Evolutionary conservation across 1,139 yeast genomes (phyloP), one percentile per base, ranked within the genome.

Genomic region (Yamadazyma triangularis): DNA sequence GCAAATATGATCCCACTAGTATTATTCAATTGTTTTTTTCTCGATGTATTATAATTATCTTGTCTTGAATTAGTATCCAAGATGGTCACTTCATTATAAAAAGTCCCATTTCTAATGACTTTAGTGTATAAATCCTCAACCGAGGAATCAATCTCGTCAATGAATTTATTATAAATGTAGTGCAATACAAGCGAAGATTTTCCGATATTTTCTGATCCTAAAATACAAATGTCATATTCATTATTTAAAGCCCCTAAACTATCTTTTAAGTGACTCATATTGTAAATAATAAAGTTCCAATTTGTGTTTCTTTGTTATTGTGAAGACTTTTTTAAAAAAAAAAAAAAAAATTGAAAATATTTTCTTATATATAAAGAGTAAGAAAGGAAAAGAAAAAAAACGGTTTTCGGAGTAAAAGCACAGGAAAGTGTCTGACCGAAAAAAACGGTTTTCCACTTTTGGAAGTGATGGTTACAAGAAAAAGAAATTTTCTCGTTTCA

Each of bases 121-220:
- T 62, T 62, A 26, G 56, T 47, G 40, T 60, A 58, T 16, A 60
- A 36, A 29, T 62, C 65, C 34, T 59, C 66, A 3, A 45, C 43
- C 11, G 44, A 38, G 7, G 50, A 38, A 13, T 59, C 64, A 5
- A 43, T 30, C 7, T 39, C 35, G 2, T 43, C 51, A 9, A 56
- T 44, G 32, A 42, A 53, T 18, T 40, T 38, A 13, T 44, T 40
- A 32, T 59, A 53, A 8, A 58, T 38, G 28, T 49, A 64, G 12
- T 43, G 44, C 10, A 51, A 37, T 2, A 61, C 45, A 8, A 64
- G 40, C 10, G 60, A 43, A 3, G 65, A 46, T 38, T 62, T 64
- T 2, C 70, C 70, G 4, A 47, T 35, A 8, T 38, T 37, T 11
- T 40, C 46, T 11, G 48, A 42, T 2, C 70, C 70, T 13, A 61